Base-by-base conservation (phyloP, 176 grass and related monocot species). In the Bonia amplexicaulis region DNA sequence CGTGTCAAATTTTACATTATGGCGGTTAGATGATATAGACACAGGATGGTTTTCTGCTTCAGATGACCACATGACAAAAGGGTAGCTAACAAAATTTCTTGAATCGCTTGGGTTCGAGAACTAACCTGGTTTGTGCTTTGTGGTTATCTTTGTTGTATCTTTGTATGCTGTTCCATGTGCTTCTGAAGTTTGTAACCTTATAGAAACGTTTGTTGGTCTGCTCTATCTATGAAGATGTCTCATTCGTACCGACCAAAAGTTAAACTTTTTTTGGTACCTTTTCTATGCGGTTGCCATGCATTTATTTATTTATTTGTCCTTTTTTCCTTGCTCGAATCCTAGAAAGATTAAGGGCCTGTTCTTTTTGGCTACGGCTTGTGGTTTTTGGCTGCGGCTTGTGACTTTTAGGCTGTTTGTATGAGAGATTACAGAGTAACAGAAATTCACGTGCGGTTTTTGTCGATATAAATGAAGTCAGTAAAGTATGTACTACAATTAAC, bases 101-200 rank as follows among this genome's bases (percentile, higher is more conserved):
- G 72, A 71, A 47, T 73, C 42, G 45, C 72, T 31, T 71, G 63
- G 89, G 76, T 46, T 72, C 39, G 55, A 66, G 83, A 86, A 82
- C 79, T 90, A 90, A 83, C 88, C 8, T 72, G 76, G 74, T 76
- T 87, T 78, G 55, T 37, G 53, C 74, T 84, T 80, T 84, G 89
- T 87, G 85, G 85, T 80, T 23, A 6, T 90, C 41, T 51, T 76
- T 10, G 63, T 55, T 77, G 72, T 85, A 59, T 72, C 52, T 1
- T 54, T 87, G 69, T 66, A 76, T 84, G 81, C 42, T 82, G 58
- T 79, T 80, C 25, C 70, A 35, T 76, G 67, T 86, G 66, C 44
- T 71, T 71, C 35, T 48, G 20, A 80, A 65, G 69, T 68, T 48
- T 84, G 85, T 55, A 81, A 83, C 61, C 7, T 77, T 69, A 71